Percentiles rank a stretch among this genome's conserved stretches.
These are phyloP conservation scores for Juncus inflexus DNA, from an alignment of 176 grass and related monocot genomes.

Conservation along the genomic window DNA sequence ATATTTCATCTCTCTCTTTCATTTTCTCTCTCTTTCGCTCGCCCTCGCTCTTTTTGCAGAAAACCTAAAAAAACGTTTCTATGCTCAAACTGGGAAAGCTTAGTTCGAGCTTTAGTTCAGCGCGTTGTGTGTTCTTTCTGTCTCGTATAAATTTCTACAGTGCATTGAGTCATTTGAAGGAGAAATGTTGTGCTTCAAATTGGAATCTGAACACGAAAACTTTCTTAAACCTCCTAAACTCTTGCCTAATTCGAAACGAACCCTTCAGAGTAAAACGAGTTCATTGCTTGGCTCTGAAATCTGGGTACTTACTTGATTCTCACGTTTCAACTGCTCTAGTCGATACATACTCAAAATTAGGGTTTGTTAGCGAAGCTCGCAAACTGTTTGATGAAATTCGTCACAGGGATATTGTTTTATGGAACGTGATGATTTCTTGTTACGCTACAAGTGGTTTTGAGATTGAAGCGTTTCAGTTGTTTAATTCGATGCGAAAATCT, in stretches of 20 bases:
- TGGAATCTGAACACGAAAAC: not conserved
- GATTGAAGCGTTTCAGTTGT: conserved; percentile 38
- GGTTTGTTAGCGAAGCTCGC: conserved; percentile 11
- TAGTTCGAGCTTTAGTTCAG: conserved; percentile 7
- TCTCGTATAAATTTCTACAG: not conserved
- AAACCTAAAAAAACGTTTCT: not conserved
- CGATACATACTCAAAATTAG: conserved; percentile 12
- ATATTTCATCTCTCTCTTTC: too few species aligned
- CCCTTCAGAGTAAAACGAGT: not conserved
- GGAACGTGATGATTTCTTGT: conserved; percentile 72
- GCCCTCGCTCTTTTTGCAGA: too few species aligned
- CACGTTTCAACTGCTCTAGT: conserved; percentile 6
- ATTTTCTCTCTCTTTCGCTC: too few species aligned
- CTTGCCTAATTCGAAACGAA: conserved; percentile 5
- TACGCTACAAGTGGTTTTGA: conserved; percentile 46
- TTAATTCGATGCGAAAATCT: conserved; percentile 25
- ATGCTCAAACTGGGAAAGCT: conserved; percentile 6
- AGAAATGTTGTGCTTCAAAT: not conserved
- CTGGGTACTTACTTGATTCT: conserved; percentile 10
- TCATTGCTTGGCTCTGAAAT: conserved; percentile 15
- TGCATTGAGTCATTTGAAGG: not conserved
- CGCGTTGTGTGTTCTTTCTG: not conserved
- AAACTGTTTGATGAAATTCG: conserved; percentile 24
- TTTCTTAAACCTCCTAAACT: conserved; percentile 20
- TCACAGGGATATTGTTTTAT: conserved; percentile 12